Evolutionary conservation across 768 basidiomycete genomes (phyloP).

Genomic region (Tylopilus felleus): DNA sequence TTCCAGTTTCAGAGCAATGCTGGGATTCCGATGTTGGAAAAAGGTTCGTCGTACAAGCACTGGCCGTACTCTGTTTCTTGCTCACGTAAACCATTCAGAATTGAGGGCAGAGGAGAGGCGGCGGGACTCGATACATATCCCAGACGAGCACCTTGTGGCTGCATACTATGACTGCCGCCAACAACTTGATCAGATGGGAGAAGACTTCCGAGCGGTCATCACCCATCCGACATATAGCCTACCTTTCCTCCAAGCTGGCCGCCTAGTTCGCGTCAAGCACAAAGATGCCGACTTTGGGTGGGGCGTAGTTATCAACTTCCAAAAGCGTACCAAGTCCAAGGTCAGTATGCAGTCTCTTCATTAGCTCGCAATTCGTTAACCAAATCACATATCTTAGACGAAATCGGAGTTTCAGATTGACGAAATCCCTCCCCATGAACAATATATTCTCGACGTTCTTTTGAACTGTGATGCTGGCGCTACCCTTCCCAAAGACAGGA

Average conservation of each 20-base stretch:
- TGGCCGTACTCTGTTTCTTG: background rate
- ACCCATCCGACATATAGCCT: constrained; percentile 95
- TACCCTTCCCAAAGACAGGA: constrained; percentile 55
- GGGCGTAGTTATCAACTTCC: constrained; percentile 92
- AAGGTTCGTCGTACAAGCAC: constrained; percentile 50
- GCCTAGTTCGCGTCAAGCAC: constrained; percentile 88
- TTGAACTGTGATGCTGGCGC: constrained; percentile 72
- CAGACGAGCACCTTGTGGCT: constrained; percentile 77
- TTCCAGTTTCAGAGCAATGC: constrained; percentile 97
- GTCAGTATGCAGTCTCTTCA: constrained; percentile 33
- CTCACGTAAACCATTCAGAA: constrained; percentile 46
- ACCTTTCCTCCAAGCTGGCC: constrained; percentile 89
- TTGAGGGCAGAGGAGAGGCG: constrained; percentile 67
- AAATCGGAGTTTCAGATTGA: constrained; percentile 64
- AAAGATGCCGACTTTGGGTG: constrained; percentile 91
- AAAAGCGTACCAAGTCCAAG: constrained; percentile 83
- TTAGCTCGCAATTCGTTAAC: background rate
- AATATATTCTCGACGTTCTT: constrained; percentile 91
- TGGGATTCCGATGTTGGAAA: constrained; percentile 81
- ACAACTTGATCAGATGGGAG: constrained; percentile 84
- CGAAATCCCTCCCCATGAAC: constrained; percentile 76
- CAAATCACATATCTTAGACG: constrained; percentile 39
- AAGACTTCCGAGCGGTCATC: constrained; percentile 88
- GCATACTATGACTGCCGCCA: constrained; percentile 94
- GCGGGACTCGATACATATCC: constrained; percentile 63